A percentile compares a stretch with the other conserved stretches of the same genome.
Conservation (phyloP, 768 basidiomycete genomes). For the Kwoniella botswanensis region DNA sequence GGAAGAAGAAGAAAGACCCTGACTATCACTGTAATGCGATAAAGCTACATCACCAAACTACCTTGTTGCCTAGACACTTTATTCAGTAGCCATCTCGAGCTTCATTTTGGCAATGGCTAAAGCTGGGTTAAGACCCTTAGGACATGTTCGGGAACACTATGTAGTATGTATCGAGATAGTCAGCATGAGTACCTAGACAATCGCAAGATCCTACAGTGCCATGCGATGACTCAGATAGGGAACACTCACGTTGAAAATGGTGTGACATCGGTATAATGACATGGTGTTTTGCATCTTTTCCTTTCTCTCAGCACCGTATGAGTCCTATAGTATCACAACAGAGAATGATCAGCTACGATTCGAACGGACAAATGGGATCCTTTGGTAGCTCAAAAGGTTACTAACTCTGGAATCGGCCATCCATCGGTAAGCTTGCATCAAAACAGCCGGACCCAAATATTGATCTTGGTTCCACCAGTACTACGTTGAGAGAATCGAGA, state of each 20-base stretch:
- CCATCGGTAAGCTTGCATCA: conserved; percentile 98
- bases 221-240: background rate
- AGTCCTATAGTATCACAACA: conserved; percentile 64
- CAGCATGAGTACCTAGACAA: background rate
- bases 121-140: conserved; percentile 93
- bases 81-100: conserved; percentile 65
- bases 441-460: conserved; percentile 93
- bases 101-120: conserved; percentile 92
- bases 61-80: background rate
- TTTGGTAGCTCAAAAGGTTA: conserved; percentile 24
- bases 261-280: conserved; percentile 97
- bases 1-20: conserved; percentile 1
- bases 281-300: conserved; percentile 93
- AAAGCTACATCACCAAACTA: background rate
- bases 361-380: background rate
- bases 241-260: conserved; percentile 84
- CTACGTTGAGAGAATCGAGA: background rate
- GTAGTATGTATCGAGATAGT: background rate
- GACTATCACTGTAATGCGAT: no score
- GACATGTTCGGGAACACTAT: conserved; percentile 88
- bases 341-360: background rate
- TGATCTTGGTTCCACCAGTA: conserved; percentile 62
- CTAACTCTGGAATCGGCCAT: conserved; percentile 92
- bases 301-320: conserved; percentile 76
- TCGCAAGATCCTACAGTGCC: background rate